Conservation (phyloP, 768 basidiomycete genomes). For the Megacollybia marginata region DNA sequence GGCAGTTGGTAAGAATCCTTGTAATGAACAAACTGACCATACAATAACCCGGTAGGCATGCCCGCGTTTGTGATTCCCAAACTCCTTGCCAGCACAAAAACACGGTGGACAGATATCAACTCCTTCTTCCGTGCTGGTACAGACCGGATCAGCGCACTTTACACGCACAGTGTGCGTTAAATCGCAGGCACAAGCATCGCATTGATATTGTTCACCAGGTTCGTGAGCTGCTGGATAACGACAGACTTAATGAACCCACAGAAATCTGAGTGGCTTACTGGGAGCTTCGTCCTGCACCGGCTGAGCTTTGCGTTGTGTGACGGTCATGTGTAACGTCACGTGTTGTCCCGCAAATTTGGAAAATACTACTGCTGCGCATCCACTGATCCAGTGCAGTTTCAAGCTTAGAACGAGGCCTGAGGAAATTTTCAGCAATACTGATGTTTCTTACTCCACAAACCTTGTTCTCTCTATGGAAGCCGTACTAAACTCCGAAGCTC, state of each 20-base stretch:
- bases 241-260: slow-evolving; percentile 3
- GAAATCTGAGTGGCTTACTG: slow-evolving; percentile 31
- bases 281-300: slow-evolving; percentile 58
- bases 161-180: slow-evolving; percentile 96
- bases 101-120: slow-evolving; percentile 92
- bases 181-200: slow-evolving; percentile 80
- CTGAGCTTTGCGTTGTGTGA: slow-evolving; percentile 61
- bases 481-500: too few species aligned
- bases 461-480: too few species aligned
- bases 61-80: slow-evolving; percentile 73
- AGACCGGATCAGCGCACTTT: slow-evolving; percentile 83
- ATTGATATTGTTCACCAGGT: slow-evolving; percentile 76
- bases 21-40: slow-evolving; percentile 14
- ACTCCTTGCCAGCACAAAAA: slow-evolving; percentile 89
- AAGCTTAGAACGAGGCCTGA: too few species aligned
- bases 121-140: slow-evolving; percentile 53
- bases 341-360: too few species aligned
- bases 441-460: too few species aligned
- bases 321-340: too few species aligned
- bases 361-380: too few species aligned
- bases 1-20: slow-evolving; percentile 1
- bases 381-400: too few species aligned
- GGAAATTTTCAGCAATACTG: too few species aligned
- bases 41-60: slow-evolving; percentile 94
- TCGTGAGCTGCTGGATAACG: slow-evolving; percentile 57